These are phyloP conservation scores for Cryptosporidium ubiquitum DNA, from an alignment of 169 alveolate species.

Conservation along the genomic window DNA sequence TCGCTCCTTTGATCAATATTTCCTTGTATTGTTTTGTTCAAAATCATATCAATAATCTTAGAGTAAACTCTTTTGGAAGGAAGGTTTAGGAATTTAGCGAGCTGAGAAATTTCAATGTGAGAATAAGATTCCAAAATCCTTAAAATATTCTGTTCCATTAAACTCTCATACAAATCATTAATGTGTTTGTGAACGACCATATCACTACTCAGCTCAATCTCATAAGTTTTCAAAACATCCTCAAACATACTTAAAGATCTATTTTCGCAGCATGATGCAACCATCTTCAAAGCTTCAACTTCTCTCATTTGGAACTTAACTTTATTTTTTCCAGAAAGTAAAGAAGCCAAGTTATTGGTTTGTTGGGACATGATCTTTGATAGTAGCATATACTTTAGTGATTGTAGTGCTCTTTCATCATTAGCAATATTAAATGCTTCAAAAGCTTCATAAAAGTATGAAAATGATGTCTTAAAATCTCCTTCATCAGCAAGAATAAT, in stretches of 20 bases:
- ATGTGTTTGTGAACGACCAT: conserved; percentile 88
- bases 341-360: conserved; percentile 81
- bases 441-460: conserved; percentile 95
- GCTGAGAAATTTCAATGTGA: conserved; percentile 88
- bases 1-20: conserved; percentile 95
- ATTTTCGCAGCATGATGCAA: conserved; percentile 88
- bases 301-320: conserved; percentile 88
- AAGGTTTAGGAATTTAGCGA: conserved; percentile 87
- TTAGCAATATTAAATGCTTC: conserved; percentile 92
- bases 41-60: conserved; percentile 91
- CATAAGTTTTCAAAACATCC: conserved; percentile 84
- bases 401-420: conserved; percentile 85
- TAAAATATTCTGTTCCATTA: conserved; percentile 89
- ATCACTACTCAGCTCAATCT: conserved; percentile 84
- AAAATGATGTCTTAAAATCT: conserved; percentile 94
- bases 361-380: conserved; percentile 91
- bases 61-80: conserved; percentile 85
- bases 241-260: conserved; percentile 89
- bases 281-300: conserved; percentile 88
- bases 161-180: conserved; percentile 85
- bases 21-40: conserved; percentile 93
- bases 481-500: conserved; percentile 82
- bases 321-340: conserved; percentile 84
- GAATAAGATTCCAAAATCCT: conserved; percentile 92
- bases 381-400: conserved; percentile 90